These are phyloP conservation scores for Fusarium odoratissimum DNA, from an alignment of 2,329 filamentous ascomycete species.

Conservation along the genomic window DNA sequence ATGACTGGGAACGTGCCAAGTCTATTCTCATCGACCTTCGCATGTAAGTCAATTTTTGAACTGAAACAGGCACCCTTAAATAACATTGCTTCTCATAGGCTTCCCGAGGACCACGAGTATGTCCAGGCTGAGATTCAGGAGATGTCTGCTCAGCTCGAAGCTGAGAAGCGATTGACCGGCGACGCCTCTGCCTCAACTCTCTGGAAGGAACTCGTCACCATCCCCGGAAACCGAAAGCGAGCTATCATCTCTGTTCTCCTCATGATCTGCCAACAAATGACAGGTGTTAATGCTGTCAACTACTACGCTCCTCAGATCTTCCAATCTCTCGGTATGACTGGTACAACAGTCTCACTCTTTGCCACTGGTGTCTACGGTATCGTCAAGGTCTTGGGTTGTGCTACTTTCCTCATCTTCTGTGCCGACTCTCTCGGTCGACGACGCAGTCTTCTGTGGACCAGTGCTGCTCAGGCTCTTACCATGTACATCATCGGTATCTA, in stretches of 20 bases:
- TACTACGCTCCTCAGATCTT: constrained; percentile 80
- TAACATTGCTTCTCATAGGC: constrained; percentile 45
- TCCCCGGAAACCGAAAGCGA: constrained; percentile 71
- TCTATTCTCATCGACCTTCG: constrained; percentile 64
- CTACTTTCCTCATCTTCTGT: constrained; percentile 72
- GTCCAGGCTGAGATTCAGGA: constrained; percentile 69
- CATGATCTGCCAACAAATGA: constrained; percentile 80
- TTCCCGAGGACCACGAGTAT: constrained; percentile 66
- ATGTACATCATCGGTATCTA: constrained; percentile 81
- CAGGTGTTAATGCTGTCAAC: constrained; percentile 65
- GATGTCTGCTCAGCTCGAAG: constrained; percentile 70
- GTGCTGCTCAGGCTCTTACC: constrained; percentile 68
- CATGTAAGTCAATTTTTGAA: constrained; percentile 41
- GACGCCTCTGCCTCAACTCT: constrained; percentile 66
- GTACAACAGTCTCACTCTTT: constrained; percentile 70
- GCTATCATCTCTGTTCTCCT: constrained; percentile 70
- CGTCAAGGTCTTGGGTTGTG: constrained; percentile 74
- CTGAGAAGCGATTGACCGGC: constrained; percentile 68
- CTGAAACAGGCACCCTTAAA: neutral
- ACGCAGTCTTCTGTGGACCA: constrained; percentile 71
- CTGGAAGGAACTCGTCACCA: constrained; percentile 72
- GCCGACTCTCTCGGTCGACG: constrained; percentile 77
- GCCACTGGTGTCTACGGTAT: constrained; percentile 80
- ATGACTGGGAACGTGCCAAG: constrained; percentile 74
- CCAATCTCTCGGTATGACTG: constrained; percentile 68